These are phyloP conservation scores for Hippophae rhamnoides DNA, from an alignment of 306 rosid genomes.

Conservation along the genomic window DNA sequence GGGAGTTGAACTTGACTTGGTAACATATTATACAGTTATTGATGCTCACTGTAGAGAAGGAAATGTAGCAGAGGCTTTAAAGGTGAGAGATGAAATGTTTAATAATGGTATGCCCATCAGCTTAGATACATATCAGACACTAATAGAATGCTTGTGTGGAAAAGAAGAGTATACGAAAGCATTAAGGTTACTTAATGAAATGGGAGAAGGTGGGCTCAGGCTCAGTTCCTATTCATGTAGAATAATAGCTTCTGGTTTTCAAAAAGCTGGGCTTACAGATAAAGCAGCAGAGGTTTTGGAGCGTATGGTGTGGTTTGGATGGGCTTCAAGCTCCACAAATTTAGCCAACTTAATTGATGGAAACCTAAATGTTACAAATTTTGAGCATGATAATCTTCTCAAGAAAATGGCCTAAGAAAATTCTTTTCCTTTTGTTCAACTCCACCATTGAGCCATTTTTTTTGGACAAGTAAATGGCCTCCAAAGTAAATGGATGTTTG, in stretches of 20 bases:
- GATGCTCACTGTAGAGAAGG: conserved; percentile 36
- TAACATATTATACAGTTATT: conserved; percentile 16
- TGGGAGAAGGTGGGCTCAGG: conserved; percentile 19
- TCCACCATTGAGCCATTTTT: too few relatives aligned
- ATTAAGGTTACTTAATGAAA: conserved; percentile 25
- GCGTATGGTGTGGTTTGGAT: conserved; percentile 27
- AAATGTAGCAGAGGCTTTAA: conserved; percentile 19
- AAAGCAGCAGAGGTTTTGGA: conserved; percentile 27
- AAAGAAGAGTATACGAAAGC: conserved; percentile 6
- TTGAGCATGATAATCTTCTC: conserved; percentile 1
- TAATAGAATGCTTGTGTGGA: conserved; percentile 19
- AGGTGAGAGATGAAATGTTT: conserved; percentile 25
- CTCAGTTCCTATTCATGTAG: conserved; percentile 22
- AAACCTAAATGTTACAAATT: conserved; percentile 6
- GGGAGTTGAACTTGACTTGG: conserved; percentile 25
- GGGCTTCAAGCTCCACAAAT: conserved; percentile 26
- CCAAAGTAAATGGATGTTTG: too few relatives aligned
- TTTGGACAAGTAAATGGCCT: too few relatives aligned
- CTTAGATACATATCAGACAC: conserved; percentile 13
- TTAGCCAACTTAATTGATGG: conserved; percentile 20
- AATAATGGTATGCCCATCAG: conserved; percentile 17
- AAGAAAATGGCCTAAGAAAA: too few relatives aligned
- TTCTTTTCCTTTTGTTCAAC: too few relatives aligned
- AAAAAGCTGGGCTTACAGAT: conserved; percentile 18
- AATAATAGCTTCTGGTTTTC: conserved; percentile 22